Base-by-base conservation (phyloP, 2,329 filamentous ascomycete genomes). In the Diplodia scrobiculata region DNA sequence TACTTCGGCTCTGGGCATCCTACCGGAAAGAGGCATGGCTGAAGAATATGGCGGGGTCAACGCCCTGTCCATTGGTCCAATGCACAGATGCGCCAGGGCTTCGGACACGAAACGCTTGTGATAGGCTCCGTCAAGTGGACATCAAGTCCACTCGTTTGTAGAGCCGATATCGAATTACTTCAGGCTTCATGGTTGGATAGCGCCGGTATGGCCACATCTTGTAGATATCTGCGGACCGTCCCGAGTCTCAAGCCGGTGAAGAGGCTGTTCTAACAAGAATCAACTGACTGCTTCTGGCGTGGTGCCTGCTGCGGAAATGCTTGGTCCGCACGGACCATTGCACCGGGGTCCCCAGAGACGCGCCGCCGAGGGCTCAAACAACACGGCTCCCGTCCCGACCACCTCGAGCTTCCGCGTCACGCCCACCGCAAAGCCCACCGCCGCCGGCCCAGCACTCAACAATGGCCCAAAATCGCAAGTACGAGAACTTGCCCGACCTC, bases 401-500 rank as follows among this genome's bases (percentile, higher is more conserved):
- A 65, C 27, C 38, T 32, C 41, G 17, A 53, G 63, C 63, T 55
- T 55, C 38, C 41, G 45, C 41, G 27, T 48, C 52, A 60, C 55
- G 55, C 38, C 11, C 36, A 47, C 50, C 25, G n/a, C 51, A 55
- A 45, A 48, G 13, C 41, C 50, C 63, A 58, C 38, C 41, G 13
- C 13, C 38, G n/a, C 36, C 38, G 25, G 25, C 38, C 45, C 41
- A 34, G n/a, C 17, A n/a, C 19, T 53, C 32, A 19, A 59, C 54
- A 36, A 68, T 68, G 67, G 65, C 67, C 14, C 63, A 66, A 36
- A 60, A 48, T 17, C 68, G 67, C 29, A 71, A 71, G 32, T 71
- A 70, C 55, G 69, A 68, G 6, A 66, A 59, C 50, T 62, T 71
- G 34, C 70, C 68, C 36, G 69, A 71, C 50, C 54, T 71, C 10